phyloP scores from a whole-genome alignment of 2,329 filamentous ascomycete genomes.

The Fusarium pininemorale region DNA sequence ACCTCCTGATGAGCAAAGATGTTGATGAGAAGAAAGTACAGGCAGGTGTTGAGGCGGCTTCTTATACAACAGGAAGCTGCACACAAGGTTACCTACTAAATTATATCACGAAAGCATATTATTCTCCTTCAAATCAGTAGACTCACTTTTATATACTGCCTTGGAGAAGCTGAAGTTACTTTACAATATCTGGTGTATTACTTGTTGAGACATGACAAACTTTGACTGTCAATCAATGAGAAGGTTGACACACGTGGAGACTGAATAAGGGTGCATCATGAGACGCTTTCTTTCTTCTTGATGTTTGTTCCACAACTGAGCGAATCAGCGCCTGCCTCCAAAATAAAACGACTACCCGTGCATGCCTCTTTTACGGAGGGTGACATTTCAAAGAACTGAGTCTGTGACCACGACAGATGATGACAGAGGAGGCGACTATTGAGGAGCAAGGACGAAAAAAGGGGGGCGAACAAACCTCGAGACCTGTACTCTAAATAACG shows the following conservation, averaged over 20 bases:
- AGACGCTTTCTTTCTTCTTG: neutral
- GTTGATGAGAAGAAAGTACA: neutral
- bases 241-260: neutral
- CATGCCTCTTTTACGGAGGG: neutral
- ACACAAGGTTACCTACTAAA: neutral
- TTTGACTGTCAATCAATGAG: neutral
- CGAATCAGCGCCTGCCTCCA: neutral
- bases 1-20: too few species aligned
- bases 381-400: neutral
- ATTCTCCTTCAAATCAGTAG: neutral
- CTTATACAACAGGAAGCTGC: neutral
- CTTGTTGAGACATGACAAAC: neutral
- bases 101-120: neutral
- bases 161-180: neutral
- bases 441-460: neutral
- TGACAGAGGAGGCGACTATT: neutral
- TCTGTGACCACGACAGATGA: neutral
- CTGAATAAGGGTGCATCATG: neutral
- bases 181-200: neutral
- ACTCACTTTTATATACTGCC: neutral
- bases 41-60: neutral
- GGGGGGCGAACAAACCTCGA: neutral
- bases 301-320: neutral
- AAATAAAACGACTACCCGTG: neutral
- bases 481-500: neutral